Evolutionary conservation across 192 early-diverging fungal species (phyloP).

Genomic region (Linnemannia exigua): DNA sequence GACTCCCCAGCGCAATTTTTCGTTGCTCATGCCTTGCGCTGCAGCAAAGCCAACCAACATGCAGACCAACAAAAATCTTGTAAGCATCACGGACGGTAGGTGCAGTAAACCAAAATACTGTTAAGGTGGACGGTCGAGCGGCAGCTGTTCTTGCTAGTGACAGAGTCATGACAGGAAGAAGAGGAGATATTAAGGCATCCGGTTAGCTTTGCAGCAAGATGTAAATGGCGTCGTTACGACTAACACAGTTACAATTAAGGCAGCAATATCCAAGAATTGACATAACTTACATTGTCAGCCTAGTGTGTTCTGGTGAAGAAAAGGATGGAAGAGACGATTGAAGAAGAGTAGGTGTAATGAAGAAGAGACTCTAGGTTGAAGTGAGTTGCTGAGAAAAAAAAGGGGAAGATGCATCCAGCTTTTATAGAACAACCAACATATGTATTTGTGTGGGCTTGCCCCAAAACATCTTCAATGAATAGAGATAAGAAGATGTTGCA

Average conservation of each 20-base stretch:
- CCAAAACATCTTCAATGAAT: conserved; percentile 19
- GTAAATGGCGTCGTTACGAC: conserved; percentile 11
- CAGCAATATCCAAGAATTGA: conserved; percentile 18
- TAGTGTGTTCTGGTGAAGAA: conserved; percentile 20
- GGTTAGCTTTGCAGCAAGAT: conserved; percentile 22
- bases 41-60: conserved; percentile 28
- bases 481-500: conserved; percentile 25
- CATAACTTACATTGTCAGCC: conserved; percentile 30
- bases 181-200: conserved; percentile 13
- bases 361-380: conserved; percentile 23
- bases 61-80: conserved; percentile 30
- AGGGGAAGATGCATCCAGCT: conserved; percentile 18
- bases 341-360: conserved; percentile 24
- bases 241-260: conserved; percentile 10
- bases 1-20: conserved; percentile 35
- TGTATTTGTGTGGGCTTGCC: conserved; percentile 7
- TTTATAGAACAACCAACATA: conserved; percentile 26
- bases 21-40: conserved; percentile 34
- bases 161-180: conserved; percentile 28
- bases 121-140: conserved; percentile 15
- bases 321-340: conserved; percentile 18
- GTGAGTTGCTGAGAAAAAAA: conserved; percentile 30
- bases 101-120: conserved; percentile 33
- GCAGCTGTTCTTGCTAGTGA: conserved; percentile 23
- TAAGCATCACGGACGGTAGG: conserved; percentile 20